Conservation (phyloP, 148 eudicot genomes). For the Spergularia marina region DNA sequence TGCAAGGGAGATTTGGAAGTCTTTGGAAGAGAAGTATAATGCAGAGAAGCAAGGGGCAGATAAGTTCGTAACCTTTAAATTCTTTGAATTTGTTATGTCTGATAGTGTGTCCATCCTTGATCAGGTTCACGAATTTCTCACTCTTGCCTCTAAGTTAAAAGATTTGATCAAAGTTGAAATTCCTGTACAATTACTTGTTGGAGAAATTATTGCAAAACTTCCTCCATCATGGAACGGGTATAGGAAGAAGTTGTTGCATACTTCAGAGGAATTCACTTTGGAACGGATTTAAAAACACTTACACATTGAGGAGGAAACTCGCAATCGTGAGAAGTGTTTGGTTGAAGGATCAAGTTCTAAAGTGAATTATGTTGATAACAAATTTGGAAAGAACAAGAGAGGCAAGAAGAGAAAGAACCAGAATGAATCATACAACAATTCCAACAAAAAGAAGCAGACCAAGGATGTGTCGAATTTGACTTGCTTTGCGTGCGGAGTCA, state of each 20-base stretch:
- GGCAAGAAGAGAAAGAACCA: neutral
- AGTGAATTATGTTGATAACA: neutral
- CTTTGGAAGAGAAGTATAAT: constrained; percentile 2
- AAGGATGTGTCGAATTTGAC: neutral
- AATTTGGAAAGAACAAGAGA: neutral
- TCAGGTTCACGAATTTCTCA: constrained; percentile 13
- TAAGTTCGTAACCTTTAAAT: constrained; percentile 11
- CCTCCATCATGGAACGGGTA: constrained; percentile 8
- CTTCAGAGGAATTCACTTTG: constrained; percentile 9
- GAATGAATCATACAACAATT: neutral
- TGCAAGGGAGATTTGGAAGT: neutral
- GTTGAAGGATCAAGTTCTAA: neutral
- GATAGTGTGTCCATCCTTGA: neutral
- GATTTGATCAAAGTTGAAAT: neutral
- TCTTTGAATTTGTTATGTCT: constrained; percentile 11
- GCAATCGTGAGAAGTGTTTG: neutral
- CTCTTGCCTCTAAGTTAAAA: neutral
- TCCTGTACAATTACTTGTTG: neutral
- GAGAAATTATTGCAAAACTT: constrained; percentile 15
- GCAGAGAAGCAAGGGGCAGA: constrained; percentile 13
- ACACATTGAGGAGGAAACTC: constrained; percentile 11
- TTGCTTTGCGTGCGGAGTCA: neutral
- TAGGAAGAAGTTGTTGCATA: constrained; percentile 16
- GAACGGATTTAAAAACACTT: constrained; percentile 6
- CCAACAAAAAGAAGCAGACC: neutral